Percentiles rank a stretch among this genome's conserved stretches.
These are phyloP conservation scores for Solanum tacnaense DNA, from an alignment of 257 asterid species.

Conservation along the genomic window DNA sequence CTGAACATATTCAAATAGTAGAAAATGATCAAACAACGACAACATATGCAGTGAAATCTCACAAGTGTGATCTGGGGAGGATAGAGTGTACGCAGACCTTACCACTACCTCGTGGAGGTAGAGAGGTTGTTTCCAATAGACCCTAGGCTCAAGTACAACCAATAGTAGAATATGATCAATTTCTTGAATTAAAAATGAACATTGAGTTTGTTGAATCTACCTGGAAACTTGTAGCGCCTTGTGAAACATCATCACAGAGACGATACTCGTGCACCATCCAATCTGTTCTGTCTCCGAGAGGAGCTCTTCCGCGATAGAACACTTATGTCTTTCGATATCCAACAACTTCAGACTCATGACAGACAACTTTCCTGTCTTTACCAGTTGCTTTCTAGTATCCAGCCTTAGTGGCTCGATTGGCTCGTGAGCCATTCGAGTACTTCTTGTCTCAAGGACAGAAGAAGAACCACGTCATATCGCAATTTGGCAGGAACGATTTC, in stretches of 20 bases:
- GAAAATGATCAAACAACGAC: not conserved
- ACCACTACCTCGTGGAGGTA: not conserved
- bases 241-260: slow-evolving; percentile 27
- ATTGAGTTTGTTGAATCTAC: not conserved
- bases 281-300: slow-evolving; percentile 34
- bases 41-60: not conserved
- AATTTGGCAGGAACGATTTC: slow-evolving; percentile 35
- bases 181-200: not conserved
- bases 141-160: not conserved
- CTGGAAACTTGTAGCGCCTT: not conserved
- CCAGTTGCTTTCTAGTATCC: slow-evolving; percentile 55
- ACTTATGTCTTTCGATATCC: slow-evolving; percentile 43
- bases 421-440: slow-evolving; percentile 42
- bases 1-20: slow-evolving; percentile 1
- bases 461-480: slow-evolving; percentile 44
- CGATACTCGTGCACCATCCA: slow-evolving; percentile 51
- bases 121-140: not conserved
- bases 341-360: slow-evolving; percentile 13
- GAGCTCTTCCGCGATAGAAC: slow-evolving; percentile 42
- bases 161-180: not conserved
- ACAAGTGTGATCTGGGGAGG: fast-evolving
- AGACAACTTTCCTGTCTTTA: slow-evolving; percentile 29
- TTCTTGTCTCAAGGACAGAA: slow-evolving; percentile 37
- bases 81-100: not conserved
- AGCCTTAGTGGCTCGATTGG: slow-evolving; percentile 39